Evolutionary conservation across 495 filamentous ascomycete species (phyloP).

Genomic region (Neurospora sp.): DNA sequence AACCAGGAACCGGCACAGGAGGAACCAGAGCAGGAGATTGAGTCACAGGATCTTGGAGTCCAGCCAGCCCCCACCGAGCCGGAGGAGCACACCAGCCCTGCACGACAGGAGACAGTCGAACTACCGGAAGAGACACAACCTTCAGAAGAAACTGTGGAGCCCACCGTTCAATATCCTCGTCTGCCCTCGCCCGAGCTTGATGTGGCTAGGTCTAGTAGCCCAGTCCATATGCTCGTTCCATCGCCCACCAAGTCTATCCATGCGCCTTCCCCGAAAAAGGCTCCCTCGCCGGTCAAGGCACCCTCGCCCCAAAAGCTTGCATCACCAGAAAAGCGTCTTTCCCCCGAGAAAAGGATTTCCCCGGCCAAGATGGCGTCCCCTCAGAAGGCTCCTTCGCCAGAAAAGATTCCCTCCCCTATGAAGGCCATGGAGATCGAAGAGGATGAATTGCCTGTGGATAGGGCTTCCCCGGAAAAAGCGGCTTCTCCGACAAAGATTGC

Average conservation of each 20-base stretch:
- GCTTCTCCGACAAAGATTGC: not conserved
- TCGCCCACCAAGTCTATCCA: constrained; percentile 15
- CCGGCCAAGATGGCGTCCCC: constrained; percentile 18
- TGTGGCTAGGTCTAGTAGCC: constrained; percentile 7
- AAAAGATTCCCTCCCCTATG: not conserved
- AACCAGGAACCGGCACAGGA: not conserved
- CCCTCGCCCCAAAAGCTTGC: constrained; percentile 16
- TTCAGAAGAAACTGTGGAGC: constrained; percentile 12
- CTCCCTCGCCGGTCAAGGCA: constrained; percentile 9
- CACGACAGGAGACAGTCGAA: constrained; percentile 39
- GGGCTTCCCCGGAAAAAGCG: not conserved
- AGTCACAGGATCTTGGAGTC: not conserved
- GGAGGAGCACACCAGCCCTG: constrained; percentile 11
- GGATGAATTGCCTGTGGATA: constrained; percentile 1
- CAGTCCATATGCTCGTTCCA: constrained; percentile 2
- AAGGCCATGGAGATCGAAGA: not conserved
- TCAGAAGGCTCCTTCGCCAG: constrained; percentile 5
- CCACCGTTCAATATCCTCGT: not conserved
- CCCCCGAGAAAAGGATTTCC: not conserved
- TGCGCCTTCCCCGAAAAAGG: constrained; percentile 11
- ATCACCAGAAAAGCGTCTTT: constrained; percentile 8
- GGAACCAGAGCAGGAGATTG: not conserved
- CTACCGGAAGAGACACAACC: constrained; percentile 52
- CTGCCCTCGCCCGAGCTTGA: not conserved
- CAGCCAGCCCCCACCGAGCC: constrained; percentile 4